Percentiles rank a stretch among this genome's conserved stretches.
Conservation (phyloP, 2,329 filamentous ascomycete genomes). For the Colletotrichum tanaceti region DNA sequence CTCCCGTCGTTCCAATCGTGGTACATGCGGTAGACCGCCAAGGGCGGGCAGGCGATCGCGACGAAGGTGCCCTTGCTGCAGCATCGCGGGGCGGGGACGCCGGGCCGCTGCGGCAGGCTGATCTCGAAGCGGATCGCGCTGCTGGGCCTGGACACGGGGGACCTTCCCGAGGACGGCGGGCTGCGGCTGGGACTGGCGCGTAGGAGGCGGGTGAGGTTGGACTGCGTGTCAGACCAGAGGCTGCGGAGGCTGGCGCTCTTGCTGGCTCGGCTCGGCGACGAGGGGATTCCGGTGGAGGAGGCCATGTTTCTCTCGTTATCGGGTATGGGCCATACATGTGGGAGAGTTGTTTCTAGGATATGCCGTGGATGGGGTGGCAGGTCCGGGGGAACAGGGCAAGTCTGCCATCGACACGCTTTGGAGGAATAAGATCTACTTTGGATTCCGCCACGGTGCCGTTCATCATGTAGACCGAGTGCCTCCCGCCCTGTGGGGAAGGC, state of each 20-base stretch:
- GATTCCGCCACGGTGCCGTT: not conserved
- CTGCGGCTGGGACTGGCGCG: not conserved
- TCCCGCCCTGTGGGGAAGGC: not conserved
- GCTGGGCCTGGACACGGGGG: not conserved
- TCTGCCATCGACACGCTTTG: not conserved
- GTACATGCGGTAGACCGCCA: slow-evolving; percentile 1
- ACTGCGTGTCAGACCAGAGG: slow-evolving; percentile 15
- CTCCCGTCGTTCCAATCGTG: not conserved
- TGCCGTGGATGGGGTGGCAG: not conserved
- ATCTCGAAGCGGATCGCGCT: slow-evolving; percentile 3
- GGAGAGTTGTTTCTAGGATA: not conserved
- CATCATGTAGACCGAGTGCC: not conserved
- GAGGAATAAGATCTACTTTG: no score
- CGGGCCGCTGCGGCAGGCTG: not conserved
- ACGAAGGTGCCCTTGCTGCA: not conserved
- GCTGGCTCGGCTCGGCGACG: not conserved
- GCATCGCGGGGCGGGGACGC: not conserved
- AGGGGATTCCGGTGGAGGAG: not conserved
- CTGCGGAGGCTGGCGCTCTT: not conserved
- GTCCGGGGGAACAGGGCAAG: not conserved
- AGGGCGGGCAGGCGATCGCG: slow-evolving; percentile 2
- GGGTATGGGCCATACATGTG: not conserved
- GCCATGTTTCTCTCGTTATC: not conserved
- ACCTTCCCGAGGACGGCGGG: not conserved
- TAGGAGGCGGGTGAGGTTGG: slow-evolving; percentile 3